Evolutionary conservation across 441 rosid genomes (phyloP), one percentile per base, ranked within the genome.

Genomic region (Jatropha podagrica): DNA sequence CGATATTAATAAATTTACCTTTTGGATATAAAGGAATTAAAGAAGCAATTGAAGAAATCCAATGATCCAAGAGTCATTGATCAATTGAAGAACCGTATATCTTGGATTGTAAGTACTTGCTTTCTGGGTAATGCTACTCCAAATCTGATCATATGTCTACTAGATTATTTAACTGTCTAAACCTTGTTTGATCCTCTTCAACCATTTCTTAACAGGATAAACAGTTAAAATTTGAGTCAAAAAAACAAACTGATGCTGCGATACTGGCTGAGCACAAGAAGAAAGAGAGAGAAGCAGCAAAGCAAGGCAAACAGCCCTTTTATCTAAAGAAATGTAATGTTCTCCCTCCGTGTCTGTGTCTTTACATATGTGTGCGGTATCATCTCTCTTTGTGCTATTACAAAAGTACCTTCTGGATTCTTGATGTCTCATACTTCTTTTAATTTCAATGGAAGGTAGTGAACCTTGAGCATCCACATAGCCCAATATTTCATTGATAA

Each of bases 261-360:
- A 87, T 95, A 78, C 76, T 93, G 56, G 59, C 92, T 40, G 86
- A 86, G 80, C 98, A 95, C 86, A 90, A 89, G 81, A 93, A 86
- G 90, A 89, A 79, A 83, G 97, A 93, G 75, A 86, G 92, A 82
- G 94, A 91, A 86, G 97, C 97, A 5, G 87, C 92, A 46, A 95
- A 93, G 85, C 88, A 90, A 44, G 97, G 98, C 58, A 95, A 95
- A 80, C 81, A 38, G 42, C 98, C 98, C 49, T 96, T 81, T 83
- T 96, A 92, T 88, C 88, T 93, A 49, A 96, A 95, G 78, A 86
- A 92, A 88, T 93, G 97, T 91, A 84, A 77, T 38, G 69, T 71
- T 76, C 76, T 65, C 48, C 62, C 63, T 18, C 73, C 48, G 49
- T 55, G 58, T 26, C 81, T 74, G 55, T 75, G 5, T 52, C 73